Percentiles rank a stretch among this genome's conserved stretches.
These are phyloP conservation scores for Aspergillus ruber DNA, from an alignment of 2,329 filamentous ascomycete species.

Conservation along the genomic window DNA sequence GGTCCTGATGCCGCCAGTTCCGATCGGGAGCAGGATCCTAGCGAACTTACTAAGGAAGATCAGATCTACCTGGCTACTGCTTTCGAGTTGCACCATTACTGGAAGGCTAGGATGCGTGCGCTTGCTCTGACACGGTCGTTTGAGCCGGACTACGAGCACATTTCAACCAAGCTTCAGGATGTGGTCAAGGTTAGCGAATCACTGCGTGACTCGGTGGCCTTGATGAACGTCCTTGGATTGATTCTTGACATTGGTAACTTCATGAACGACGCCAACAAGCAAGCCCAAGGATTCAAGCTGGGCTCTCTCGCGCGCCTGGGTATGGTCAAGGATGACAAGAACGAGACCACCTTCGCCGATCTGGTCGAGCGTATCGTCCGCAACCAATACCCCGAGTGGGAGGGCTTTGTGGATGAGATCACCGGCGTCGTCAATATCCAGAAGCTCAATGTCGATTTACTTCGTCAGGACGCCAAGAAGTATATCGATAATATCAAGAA, in stretches of 20 bases:
- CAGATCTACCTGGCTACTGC: slow-evolving; percentile 92
- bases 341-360: slow-evolving; percentile 91
- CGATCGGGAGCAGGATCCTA: slow-evolving; percentile 75
- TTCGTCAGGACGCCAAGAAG: slow-evolving; percentile 76
- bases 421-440: slow-evolving; percentile 67
- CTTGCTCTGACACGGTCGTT: slow-evolving; percentile 75
- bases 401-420: slow-evolving; percentile 81
- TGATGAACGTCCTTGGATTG: slow-evolving; percentile 93
- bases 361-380: slow-evolving; percentile 94
- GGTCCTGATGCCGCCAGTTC: slow-evolving; percentile 74
- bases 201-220: slow-evolving; percentile 77
- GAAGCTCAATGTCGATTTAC: slow-evolving; percentile 91
- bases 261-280: slow-evolving; percentile 99
- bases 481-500: slow-evolving; percentile 96
- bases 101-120: slow-evolving; percentile 95
- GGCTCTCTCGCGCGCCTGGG: slow-evolving; percentile 85
- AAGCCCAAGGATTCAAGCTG: slow-evolving; percentile 95
- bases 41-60: slow-evolving; percentile 85
- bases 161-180: slow-evolving; percentile 75
- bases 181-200: slow-evolving; percentile 86
- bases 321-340: slow-evolving; percentile 99
- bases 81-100: slow-evolving; percentile 93
- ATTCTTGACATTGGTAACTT: slow-evolving; percentile 99
- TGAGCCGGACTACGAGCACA: slow-evolving; percentile 85
- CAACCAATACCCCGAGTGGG: slow-evolving; percentile 94